A percentile compares a stretch with the other conserved stretches of the same genome.
These are phyloP conservation scores for Syncephalastrum contaminatum DNA, from an alignment of 371 early-diverging fungal genomes.

Conservation along the genomic window DNA sequence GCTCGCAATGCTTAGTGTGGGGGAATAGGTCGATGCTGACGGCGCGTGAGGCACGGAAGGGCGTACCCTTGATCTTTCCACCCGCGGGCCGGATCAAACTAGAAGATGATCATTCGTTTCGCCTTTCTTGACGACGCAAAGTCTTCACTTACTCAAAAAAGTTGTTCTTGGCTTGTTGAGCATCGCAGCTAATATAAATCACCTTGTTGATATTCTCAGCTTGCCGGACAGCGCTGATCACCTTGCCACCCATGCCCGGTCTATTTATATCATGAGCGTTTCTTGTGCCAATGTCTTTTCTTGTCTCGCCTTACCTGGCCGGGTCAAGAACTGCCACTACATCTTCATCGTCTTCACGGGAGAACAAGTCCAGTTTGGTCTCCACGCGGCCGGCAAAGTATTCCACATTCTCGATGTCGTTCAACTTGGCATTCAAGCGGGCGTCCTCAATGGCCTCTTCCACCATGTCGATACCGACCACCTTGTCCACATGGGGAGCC, in stretches of 20 bases:
- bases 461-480: constrained; percentile 74
- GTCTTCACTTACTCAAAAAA: constrained; percentile 52
- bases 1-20: constrained; percentile 70
- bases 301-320: constrained; percentile 43
- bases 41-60: constrained; percentile 59
- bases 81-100: constrained; percentile 54
- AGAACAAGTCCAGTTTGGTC: constrained; percentile 47
- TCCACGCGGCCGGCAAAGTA: constrained; percentile 55
- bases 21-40: constrained; percentile 75
- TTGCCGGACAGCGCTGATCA: constrained; percentile 60
- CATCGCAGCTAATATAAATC: constrained; percentile 73
- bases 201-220: constrained; percentile 54
- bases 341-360: constrained; percentile 26
- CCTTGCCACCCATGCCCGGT: constrained; percentile 54
- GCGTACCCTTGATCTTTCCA: constrained; percentile 46
- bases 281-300: background rate
- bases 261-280: background rate
- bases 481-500: constrained; percentile 60
- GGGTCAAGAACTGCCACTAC: constrained; percentile 73
- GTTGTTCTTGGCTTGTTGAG: constrained; percentile 57
- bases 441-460: constrained; percentile 72
- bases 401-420: constrained; percentile 29
- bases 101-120: constrained; percentile 3
- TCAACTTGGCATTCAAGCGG: constrained; percentile 57
- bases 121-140: constrained; percentile 1